Conservation (phyloP, 2,329 filamentous ascomycete species). For the Epichloe gansuensis region DNA sequence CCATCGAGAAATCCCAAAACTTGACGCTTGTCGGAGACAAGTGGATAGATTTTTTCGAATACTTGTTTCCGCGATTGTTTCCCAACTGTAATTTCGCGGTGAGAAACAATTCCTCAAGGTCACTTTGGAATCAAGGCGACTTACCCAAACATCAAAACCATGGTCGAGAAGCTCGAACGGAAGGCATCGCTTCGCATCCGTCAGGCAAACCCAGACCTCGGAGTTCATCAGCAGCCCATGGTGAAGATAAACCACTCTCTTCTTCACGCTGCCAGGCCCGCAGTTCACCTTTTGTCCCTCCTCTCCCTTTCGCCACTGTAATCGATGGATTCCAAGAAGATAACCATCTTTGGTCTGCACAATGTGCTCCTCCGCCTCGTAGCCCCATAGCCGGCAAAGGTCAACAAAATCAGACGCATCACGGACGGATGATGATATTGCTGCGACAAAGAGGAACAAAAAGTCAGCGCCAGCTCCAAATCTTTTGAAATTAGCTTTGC, state of each 20-base stretch:
- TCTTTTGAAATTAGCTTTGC: conserved; percentile 10
- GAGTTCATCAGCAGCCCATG: conserved; percentile 98
- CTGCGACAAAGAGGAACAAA: conserved; percentile 28
- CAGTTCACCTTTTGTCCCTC: conserved; percentile 67
- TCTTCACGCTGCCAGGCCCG: conserved; percentile 53
- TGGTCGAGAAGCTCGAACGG: conserved; percentile 80
- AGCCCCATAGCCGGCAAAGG: conserved; percentile 82
- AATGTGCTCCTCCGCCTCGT: conserved; percentile 90
- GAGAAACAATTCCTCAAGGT: not conserved
- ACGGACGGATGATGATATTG: conserved; percentile 62
- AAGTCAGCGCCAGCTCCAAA: conserved; percentile 33
- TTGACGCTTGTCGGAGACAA: conserved; percentile 58
- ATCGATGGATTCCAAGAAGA: conserved; percentile 74
- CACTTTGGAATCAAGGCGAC: conserved; percentile 15
- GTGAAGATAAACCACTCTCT: conserved; percentile 86
- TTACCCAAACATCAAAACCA: conserved; percentile 90
- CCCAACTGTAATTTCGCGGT: conserved; percentile 48
- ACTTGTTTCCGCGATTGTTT: conserved; percentile 98
- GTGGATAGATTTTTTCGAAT: conserved; percentile 91
- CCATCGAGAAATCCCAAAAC: conserved; percentile 98
- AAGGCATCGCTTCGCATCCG: conserved; percentile 71
- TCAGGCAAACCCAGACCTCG: conserved; percentile 93
- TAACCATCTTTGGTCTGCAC: conserved; percentile 92
- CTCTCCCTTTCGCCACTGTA: conserved; percentile 73
- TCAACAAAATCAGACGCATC: conserved; percentile 87